These are phyloP conservation scores for Monilinia polystroma DNA, from an alignment of 2,329 filamentous ascomycete genomes.

Conservation along the genomic window DNA sequence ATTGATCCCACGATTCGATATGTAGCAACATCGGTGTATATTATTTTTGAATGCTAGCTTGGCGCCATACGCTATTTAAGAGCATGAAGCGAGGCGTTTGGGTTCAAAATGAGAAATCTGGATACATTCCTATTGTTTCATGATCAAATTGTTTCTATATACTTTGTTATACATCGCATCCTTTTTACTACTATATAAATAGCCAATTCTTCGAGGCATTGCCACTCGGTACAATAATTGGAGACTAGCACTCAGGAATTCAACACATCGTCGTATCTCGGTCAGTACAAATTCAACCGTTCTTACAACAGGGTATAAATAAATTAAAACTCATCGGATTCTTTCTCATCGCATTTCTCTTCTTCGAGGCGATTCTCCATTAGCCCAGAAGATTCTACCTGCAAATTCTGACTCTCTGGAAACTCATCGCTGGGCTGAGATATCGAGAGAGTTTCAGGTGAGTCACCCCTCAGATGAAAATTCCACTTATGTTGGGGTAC, in stretches of 20 bases:
- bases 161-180: neutral
- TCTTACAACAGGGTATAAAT: neutral
- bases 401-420: neutral
- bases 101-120: neutral
- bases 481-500: neutral
- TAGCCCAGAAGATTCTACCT: neutral
- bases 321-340: neutral
- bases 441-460: neutral
- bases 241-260: too few species aligned
- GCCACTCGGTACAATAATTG: neutral
- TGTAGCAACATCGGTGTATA: neutral
- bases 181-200: neutral
- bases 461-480: neutral
- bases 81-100: neutral
- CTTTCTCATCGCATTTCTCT: neutral
- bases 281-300: neutral
- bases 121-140: neutral
- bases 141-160: neutral
- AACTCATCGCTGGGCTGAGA: neutral
- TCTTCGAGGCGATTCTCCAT: neutral
- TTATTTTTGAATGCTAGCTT: neutral
- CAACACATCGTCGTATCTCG: too few species aligned
- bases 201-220: neutral
- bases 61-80: neutral
- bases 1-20: neutral